These are phyloP conservation scores for Papiliotrema flavescens DNA, from an alignment of 1,284 basidiomycete species.

Conservation along the genomic window DNA sequence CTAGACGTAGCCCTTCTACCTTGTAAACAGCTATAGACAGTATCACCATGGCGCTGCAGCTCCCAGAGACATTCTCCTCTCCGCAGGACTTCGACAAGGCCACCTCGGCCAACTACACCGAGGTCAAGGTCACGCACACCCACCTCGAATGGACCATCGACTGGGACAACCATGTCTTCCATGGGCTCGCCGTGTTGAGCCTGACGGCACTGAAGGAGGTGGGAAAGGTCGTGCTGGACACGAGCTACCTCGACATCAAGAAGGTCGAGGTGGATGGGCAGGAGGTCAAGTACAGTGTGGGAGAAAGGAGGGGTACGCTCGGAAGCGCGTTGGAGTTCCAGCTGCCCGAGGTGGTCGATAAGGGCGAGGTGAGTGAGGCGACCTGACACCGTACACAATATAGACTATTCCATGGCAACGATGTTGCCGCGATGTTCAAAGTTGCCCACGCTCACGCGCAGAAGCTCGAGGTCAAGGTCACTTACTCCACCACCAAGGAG, in stretches of 20 bases:
- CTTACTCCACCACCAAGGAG: conserved; percentile 69
- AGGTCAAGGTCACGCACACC: conserved; percentile 65
- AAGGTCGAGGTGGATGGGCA: conserved; percentile 58
- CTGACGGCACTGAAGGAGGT: conserved; percentile 57
- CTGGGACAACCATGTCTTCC: conserved; percentile 64
- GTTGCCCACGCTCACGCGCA: conserved; percentile 40
- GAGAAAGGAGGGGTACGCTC: conserved; percentile 44
- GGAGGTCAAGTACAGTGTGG: conserved; percentile 57
- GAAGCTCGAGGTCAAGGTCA: conserved; percentile 58
- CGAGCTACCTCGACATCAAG: conserved; percentile 65
- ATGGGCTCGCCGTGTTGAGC: conserved; percentile 64
- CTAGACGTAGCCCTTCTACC: neutral
- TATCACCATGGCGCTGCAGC: neutral
- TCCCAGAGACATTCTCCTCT: conserved; percentile 1
- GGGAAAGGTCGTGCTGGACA: conserved; percentile 72
- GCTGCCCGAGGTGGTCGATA: conserved; percentile 31
- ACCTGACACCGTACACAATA: conserved; percentile 58
- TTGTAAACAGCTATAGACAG: no score
- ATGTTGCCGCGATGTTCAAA: conserved; percentile 19
- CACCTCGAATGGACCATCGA: conserved; percentile 80
- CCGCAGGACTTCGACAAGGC: conserved; percentile 58
- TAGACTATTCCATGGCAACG: conserved; percentile 51
- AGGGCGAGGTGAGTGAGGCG: conserved; percentile 47
- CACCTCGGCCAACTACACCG: conserved; percentile 73
- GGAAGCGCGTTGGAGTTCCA: conserved; percentile 47